Conservation (phyloP, 2,329 filamentous ascomycete genomes). For the Talaromyces albobiverticillius region DNA sequence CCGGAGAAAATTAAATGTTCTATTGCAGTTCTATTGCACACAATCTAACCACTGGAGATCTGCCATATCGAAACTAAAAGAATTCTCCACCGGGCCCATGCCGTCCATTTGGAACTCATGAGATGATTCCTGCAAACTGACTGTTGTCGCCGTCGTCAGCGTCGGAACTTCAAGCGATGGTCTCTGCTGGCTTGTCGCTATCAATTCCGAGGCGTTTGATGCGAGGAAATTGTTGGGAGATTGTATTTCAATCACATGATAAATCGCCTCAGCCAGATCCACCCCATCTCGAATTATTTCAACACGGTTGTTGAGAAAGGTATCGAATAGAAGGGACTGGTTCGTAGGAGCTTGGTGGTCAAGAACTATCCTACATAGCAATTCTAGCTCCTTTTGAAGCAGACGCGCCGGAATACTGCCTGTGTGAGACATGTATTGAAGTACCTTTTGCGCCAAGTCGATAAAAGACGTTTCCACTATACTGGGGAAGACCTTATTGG, state of each 20-base stretch:
- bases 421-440: slow-evolving; percentile 9
- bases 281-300: background rate
- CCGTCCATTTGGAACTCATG: slow-evolving; percentile 1
- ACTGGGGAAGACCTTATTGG: slow-evolving; percentile 2
- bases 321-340: background rate
- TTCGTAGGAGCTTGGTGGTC: background rate
- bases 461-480: background rate
- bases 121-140: background rate
- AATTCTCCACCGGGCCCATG: background rate
- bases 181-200: background rate
- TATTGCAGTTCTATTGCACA: slow-evolving; percentile 2
- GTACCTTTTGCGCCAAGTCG: background rate
- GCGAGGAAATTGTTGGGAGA: background rate
- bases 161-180: background rate
- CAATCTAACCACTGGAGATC: slow-evolving; percentile 8
- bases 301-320: background rate
- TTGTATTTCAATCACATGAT: background rate
- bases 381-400: slow-evolving; percentile 6
- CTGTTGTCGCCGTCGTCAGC: background rate
- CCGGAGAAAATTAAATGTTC: background rate
- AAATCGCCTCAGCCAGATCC: background rate
- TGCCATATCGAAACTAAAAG: slow-evolving; percentile 5
- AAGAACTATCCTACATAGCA: background rate
- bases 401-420: slow-evolving; percentile 8
- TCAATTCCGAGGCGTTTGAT: background rate